Evolutionary conservation across 192 early-diverging fungal species (phyloP), one percentile per base, ranked within the genome.

Genomic region (Coemansia sp.): DNA sequence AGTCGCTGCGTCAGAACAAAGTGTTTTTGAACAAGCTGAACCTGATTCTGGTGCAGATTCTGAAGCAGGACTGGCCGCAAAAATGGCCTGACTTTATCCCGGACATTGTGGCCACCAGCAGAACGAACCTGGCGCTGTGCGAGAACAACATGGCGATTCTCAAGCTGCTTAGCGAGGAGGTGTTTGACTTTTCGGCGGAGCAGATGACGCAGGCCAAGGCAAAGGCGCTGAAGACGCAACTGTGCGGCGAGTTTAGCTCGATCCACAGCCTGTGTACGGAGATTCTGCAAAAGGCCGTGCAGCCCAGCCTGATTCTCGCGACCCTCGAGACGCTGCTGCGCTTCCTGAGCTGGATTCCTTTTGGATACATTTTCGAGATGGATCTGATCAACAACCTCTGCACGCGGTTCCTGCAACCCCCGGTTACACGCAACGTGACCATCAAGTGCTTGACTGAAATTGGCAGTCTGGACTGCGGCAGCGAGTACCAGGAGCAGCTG

Each of bases 131-230:
- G 10, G 81, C 93, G 5, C 79, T 99, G 11, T 99, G 97, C 69
- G 96, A 98, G 69, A 99, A 99, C 84, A 99, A 98, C 82, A 99
- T 99, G 95, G 90, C 88, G 35, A 99, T 99, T 62, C 82, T 99
- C 40, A 98, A 99, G 65, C 81, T 99, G 29, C 83, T 99, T 30
- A 96, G 94, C 68, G 97, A 99, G 77, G 97, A 99, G 72, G 95
- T 99, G 61, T 99, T 99, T 71, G 97, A 99, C 71, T 99, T 88
- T 71, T 95, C 93, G 29, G 92, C 93, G 25, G 97, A 99, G 81
- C 93, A 97, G 76, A 94, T 99, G 94, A 97, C 94, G 6, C 93
- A 95, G 71, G 80, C 85, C 43, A 98, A 97, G 80, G 89, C 91
- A 16, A 93, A 91, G 66, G 92, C 88, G 66, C 83, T 99, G 48